phyloP scores from a whole-genome alignment of 495 filamentous ascomycete species.

The Daldinia childiae region DNA sequence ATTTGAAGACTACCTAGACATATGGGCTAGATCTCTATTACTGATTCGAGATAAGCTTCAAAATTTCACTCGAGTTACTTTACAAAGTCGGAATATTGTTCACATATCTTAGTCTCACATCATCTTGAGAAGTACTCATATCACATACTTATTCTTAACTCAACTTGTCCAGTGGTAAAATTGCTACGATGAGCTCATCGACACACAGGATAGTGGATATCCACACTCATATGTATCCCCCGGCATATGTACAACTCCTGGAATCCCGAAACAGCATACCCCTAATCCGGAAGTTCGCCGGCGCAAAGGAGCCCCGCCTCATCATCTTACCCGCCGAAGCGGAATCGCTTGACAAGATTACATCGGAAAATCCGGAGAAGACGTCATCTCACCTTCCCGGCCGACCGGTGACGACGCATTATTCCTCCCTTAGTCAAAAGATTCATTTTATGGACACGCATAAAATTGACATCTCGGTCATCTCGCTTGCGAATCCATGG shows the following conservation, averaged over 20 bases:
- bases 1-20: background rate
- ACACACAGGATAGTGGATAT: conserved; percentile 73
- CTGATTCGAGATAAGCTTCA: background rate
- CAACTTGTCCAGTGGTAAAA: background rate
- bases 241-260: conserved; percentile 82
- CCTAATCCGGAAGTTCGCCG: conserved; percentile 76
- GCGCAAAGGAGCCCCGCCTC: conserved; percentile 69
- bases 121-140: background rate
- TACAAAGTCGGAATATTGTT: background rate
- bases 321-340: conserved; percentile 80
- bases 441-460: conserved; percentile 89
- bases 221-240: conserved; percentile 95
- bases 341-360: conserved; percentile 60
- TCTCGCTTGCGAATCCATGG: conserved; percentile 96
- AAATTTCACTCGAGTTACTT: background rate
- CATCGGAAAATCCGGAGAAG: conserved; percentile 45
- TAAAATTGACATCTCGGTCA: conserved; percentile 79
- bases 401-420: conserved; percentile 78
- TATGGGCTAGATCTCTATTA: background rate
- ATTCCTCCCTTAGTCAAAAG: conserved; percentile 75
- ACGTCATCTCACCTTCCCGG: conserved; percentile 62
- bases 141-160: background rate
- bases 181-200: conserved; percentile 34
- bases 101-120: background rate
- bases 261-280: conserved; percentile 78